Evolutionary conservation across 2,329 filamentous ascomycete species (phyloP).

Genomic region (Geosmithia putterillii): DNA sequence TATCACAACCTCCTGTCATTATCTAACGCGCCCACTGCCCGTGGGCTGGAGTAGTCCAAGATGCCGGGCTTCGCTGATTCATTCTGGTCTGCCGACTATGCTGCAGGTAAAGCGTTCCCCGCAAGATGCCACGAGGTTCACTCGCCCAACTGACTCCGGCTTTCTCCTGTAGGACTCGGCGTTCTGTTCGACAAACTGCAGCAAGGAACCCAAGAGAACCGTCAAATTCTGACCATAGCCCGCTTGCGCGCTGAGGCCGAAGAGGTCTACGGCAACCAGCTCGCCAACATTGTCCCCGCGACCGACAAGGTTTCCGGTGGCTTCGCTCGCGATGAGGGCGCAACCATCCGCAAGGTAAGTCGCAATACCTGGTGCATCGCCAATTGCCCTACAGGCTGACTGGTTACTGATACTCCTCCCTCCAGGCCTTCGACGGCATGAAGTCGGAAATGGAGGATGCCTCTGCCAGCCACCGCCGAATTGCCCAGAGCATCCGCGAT

Average conservation of each 20-base stretch:
- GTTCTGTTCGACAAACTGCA: constrained; percentile 95
- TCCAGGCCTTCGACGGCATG: constrained; percentile 84
- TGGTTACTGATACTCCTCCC: constrained; percentile 7
- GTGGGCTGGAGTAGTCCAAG: constrained; percentile 15
- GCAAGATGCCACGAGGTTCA: neutral
- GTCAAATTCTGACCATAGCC: constrained; percentile 83
- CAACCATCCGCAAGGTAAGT: constrained; percentile 82
- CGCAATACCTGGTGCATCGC: neutral
- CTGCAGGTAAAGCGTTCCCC: constrained; percentile 52
- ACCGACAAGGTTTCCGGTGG: constrained; percentile 75
- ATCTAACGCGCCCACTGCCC: neutral
- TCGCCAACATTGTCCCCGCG: constrained; percentile 69
- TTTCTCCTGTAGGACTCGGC: constrained; percentile 51
- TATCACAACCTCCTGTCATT: neutral
- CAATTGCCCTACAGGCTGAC: neutral
- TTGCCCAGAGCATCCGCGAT: constrained; percentile 91
- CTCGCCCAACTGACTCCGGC: neutral
- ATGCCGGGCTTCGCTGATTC: constrained; percentile 90
- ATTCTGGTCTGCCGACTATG: constrained; percentile 98
- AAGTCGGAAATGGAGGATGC: constrained; percentile 88
- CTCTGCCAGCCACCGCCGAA: constrained; percentile 82
- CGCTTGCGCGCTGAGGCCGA: constrained; percentile 93
- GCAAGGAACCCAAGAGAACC: constrained; percentile 90
- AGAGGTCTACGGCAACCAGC: constrained; percentile 70
- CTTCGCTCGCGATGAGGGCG: constrained; percentile 85